Conservation (phyloP, 2,329 filamentous ascomycete genomes). For the Coniochaeta pulveracea region DNA sequence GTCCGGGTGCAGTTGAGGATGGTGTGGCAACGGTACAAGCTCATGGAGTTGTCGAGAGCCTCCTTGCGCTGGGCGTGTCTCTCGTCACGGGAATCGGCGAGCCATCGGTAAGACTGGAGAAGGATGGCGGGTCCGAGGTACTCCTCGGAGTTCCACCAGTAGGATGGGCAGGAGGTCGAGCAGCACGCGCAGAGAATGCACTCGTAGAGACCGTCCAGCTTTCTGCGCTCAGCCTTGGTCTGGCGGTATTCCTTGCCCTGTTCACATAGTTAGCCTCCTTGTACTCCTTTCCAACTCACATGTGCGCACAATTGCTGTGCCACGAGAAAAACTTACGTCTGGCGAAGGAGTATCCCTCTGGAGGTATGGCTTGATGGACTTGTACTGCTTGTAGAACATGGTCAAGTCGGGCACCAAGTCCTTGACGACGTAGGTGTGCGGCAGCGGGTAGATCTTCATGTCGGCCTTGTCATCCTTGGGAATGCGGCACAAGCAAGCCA, state of each 20-base stretch:
- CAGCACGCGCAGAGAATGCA: conserved; percentile 99
- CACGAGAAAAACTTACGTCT: conserved; percentile 50
- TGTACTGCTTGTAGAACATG: conserved; percentile 99
- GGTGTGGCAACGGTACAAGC: conserved; percentile 96
- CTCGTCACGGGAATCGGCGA: conserved; percentile 91
- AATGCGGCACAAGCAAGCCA: conserved; percentile 95
- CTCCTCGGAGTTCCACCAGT: conserved; percentile 99
- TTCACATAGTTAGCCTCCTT: conserved; percentile 4
- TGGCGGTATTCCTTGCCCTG: conserved; percentile 90
- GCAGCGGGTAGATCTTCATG: conserved; percentile 91
- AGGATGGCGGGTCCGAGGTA: conserved; percentile 96
- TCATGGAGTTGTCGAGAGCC: conserved; percentile 96
- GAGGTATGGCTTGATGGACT: conserved; percentile 97
- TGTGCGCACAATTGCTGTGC: not conserved
- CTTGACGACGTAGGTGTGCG: conserved; percentile 98
- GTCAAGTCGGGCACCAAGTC: conserved; percentile 96
- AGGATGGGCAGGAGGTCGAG: conserved; percentile 97
- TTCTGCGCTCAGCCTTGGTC: conserved; percentile 82
- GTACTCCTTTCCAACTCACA: not conserved
- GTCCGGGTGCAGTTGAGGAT: conserved; percentile 98
- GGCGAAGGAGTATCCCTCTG: conserved; percentile 77
- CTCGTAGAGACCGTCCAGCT: conserved; percentile 96
- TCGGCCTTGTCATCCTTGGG: conserved; percentile 71
- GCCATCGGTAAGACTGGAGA: conserved; percentile 95
- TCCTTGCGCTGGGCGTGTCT: conserved; percentile 77